Percentiles rank a stretch among this genome's conserved stretches.
Evolutionary conservation across 495 filamentous ascomycete species (phyloP).

Genomic region (Hyaloscypha finlandica): DNA sequence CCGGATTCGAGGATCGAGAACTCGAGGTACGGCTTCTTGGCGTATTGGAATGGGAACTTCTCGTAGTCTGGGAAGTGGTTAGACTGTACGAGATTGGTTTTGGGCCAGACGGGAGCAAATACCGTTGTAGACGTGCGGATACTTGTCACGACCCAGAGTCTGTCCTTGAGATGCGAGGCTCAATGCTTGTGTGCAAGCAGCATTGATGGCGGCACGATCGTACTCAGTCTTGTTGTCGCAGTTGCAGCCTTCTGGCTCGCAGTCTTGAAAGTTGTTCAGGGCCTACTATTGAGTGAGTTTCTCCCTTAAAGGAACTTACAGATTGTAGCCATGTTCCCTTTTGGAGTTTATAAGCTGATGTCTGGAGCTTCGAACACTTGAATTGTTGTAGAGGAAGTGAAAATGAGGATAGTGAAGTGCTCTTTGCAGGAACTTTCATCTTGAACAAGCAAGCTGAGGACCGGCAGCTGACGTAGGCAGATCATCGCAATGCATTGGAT

Average conservation of each 20-base stretch:
- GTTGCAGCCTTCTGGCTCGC: slow-evolving; percentile 28
- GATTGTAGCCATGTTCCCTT: slow-evolving; percentile 8
- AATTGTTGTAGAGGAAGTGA: background rate
- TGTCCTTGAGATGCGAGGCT: slow-evolving; percentile 29
- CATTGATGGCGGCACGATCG: slow-evolving; percentile 24
- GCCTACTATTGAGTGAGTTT: background rate
- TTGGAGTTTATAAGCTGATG: background rate
- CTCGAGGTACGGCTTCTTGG: slow-evolving; percentile 33
- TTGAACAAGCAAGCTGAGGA: background rate
- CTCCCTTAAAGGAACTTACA: background rate
- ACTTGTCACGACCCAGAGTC: slow-evolving; percentile 32
- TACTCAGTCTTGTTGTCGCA: slow-evolving; percentile 28
- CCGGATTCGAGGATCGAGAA: slow-evolving; percentile 34
- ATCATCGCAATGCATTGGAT: slow-evolving; percentile 4
- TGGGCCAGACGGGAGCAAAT: background rate
- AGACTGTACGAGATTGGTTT: background rate
- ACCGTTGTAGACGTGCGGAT: slow-evolving; percentile 36
- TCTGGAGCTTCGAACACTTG: background rate
- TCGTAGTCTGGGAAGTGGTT: slow-evolving; percentile 27
- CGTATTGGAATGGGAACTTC: slow-evolving; percentile 33
- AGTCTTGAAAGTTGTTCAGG: slow-evolving; percentile 8
- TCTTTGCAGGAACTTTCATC: background rate
- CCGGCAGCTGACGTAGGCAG: slow-evolving; percentile 4
- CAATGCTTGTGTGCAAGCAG: slow-evolving; percentile 27
- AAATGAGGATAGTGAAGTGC: background rate